Evolutionary conservation across 805 yeast species (phyloP), one percentile per base, ranked within the genome.

Genomic region (Yamadazyma ubonensis): DNA sequence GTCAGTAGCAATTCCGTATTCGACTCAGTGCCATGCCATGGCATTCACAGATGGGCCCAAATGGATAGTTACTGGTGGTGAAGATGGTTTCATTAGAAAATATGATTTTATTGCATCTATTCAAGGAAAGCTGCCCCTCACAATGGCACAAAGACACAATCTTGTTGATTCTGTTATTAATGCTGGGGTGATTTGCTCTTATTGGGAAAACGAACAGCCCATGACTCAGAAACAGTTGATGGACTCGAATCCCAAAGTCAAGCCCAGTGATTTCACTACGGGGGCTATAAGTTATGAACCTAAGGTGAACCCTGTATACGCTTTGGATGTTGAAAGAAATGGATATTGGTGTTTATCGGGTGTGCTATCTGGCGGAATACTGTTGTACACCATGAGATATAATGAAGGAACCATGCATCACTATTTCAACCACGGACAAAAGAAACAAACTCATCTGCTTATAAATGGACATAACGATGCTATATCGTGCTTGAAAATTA

Each of bases 121-220:
- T 17, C 90, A 86, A 53, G 97, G 97, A 12, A 85, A 84, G 50
- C 70, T 83, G 5, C 91, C 93, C 4, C 67, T 93, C 38, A 91
- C 98, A 0, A 86, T 89, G 44, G 88, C 96, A 2, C 99, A 93
- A 59, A 79, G 79, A 53, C 98, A 93, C 59, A 84, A 86, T 35
- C 70, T 89, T 36, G 88, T 88, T 17, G 99, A 93, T 57, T 77
- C 93, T 1, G 78, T 93, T 22, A 75, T 84, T 6, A 83, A 84
- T 54, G 93, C 89, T 0, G 99, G 98, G 5, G 82, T 87, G 4
- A 63, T 90, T 4, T 57, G 75, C 11, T 83, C 93, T 0, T 91
- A 88, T 65, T 93, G 97, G 96, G 98, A 91, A 55, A 93, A 93
- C 60, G 98, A 93, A 63, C 86, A 89, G 53, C 97, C 98, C 0